A percentile compares a stretch with the other conserved stretches of the same genome.
These are phyloP conservation scores for Dactylellina leptospora DNA, from an alignment of 2,329 filamentous ascomycete genomes.

Conservation along the genomic window DNA sequence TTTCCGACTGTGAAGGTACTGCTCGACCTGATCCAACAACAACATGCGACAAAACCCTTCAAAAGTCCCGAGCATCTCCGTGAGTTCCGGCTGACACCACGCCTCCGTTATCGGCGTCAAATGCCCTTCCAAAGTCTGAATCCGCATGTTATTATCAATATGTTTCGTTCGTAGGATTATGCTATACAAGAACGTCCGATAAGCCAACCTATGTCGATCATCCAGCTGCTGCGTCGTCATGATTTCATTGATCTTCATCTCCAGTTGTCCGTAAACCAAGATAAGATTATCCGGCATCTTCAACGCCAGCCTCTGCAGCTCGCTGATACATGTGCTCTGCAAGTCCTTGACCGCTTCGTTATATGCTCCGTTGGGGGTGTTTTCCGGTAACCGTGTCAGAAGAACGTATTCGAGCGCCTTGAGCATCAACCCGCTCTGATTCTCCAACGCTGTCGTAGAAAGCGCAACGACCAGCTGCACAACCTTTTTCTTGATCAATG, in stretches of 20 bases:
- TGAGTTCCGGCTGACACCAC: constrained; percentile 78
- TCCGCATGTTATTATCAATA: constrained; percentile 75
- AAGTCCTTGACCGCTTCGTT: constrained; percentile 90
- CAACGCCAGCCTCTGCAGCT: constrained; percentile 85
- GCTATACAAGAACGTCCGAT: constrained; percentile 90
- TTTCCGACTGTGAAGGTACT: constrained; percentile 76
- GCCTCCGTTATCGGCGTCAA: constrained; percentile 80
- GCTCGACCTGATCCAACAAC: constrained; percentile 79
- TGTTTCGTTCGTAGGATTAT: constrained; percentile 85
- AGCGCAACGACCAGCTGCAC: constrained; percentile 85
- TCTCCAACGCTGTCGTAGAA: constrained; percentile 80
- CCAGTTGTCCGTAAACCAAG: constrained; percentile 85
- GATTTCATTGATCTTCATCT: constrained; percentile 82
- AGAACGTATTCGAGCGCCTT: constrained; percentile 84
- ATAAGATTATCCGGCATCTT: constrained; percentile 92
- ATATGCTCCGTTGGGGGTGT: constrained; percentile 75
- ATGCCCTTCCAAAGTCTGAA: constrained; percentile 77
- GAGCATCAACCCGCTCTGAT: constrained; percentile 81
- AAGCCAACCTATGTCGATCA: constrained; percentile 83
- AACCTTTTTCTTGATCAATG: constrained; percentile 80
- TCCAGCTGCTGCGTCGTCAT: constrained; percentile 76
- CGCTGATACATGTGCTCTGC: constrained; percentile 82
- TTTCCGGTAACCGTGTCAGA: constrained; percentile 78
- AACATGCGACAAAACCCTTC: constrained; percentile 80
- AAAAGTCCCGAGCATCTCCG: constrained; percentile 76